These are phyloP conservation scores for Apostasia ramifera DNA, from an alignment of 106 monocot species.

Conservation along the genomic window DNA sequence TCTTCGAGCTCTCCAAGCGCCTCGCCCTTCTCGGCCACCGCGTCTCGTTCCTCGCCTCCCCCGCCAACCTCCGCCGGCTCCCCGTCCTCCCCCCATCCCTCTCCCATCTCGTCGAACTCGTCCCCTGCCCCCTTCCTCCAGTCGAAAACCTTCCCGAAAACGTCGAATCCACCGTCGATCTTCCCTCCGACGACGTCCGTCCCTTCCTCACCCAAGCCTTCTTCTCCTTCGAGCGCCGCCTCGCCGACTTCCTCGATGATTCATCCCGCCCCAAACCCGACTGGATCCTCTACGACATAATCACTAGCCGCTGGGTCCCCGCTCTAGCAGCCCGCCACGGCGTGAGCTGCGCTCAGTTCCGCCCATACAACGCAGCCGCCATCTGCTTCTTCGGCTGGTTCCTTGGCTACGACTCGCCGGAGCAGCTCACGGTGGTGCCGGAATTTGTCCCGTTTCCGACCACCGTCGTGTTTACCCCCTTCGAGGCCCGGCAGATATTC, in stretches of 20 bases:
- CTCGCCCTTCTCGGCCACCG: conserved; percentile 3
- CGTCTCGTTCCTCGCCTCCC: conserved; percentile 8
- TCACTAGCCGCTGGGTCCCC: not conserved
- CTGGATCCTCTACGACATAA: conserved; percentile 16
- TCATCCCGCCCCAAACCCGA: not conserved
- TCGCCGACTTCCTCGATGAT: not conserved
- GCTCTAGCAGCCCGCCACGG: not conserved
- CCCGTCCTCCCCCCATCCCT: not conserved
- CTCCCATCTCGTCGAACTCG: conserved; percentile 3
- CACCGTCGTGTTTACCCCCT: conserved; percentile 1
- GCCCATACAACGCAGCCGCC: not conserved
- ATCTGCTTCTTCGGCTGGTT: conserved; percentile 6
- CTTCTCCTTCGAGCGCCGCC: conserved; percentile 2
- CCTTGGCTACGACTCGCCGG: not conserved
- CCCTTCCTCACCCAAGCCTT: conserved; percentile 6
- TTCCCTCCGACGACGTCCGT: not conserved
- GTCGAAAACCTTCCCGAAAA: not conserved
- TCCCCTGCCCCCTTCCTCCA: not conserved
- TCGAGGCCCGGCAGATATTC: conserved; percentile 1
- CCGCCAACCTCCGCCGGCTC: not conserved
- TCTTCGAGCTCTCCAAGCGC: conserved; percentile 11
- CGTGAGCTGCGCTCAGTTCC: not conserved
- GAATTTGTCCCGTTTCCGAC: conserved; percentile 18
- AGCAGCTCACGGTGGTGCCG: conserved; percentile 11
- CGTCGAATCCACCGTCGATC: conserved; percentile 1